phyloP scores from a whole-genome alignment of 2,329 filamentous ascomycete species.

The Biscogniauxia sp. region DNA sequence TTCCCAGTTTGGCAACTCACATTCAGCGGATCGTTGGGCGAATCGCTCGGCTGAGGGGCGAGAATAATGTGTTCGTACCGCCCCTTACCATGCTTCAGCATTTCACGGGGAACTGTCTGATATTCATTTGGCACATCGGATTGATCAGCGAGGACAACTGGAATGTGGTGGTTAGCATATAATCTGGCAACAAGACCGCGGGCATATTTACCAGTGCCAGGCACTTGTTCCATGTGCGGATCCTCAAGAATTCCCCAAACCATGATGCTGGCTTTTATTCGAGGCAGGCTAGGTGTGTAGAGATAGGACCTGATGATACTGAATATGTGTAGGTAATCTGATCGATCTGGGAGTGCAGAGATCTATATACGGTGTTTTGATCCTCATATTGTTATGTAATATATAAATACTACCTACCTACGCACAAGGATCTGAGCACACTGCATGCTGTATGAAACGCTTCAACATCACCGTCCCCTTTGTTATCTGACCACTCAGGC shows the following conservation, averaged over 20 bases:
- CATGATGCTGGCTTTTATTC: constrained; percentile 30
- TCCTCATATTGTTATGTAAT: constrained; percentile 13
- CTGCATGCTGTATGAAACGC: neutral
- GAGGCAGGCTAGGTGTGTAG: neutral
- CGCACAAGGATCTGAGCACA: neutral
- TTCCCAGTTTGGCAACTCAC: constrained; percentile 26
- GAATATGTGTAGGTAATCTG: neutral
- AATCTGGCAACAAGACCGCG: neutral
- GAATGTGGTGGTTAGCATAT: constrained; percentile 13
- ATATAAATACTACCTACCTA: constrained; percentile 8
- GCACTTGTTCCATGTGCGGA: constrained; percentile 43
- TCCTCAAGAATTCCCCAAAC: constrained; percentile 48
- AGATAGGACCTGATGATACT: neutral
- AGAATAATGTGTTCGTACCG: constrained; percentile 36
- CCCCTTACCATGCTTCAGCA: constrained; percentile 39
- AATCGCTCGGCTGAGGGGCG: constrained; percentile 45
- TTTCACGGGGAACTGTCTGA: constrained; percentile 38
- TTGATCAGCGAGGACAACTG: constrained; percentile 46
- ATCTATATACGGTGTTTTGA: constrained; percentile 1
- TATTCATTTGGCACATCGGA: constrained; percentile 46
- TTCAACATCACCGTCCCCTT: neutral
- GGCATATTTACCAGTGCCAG: constrained; percentile 39
- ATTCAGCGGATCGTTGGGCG: constrained; percentile 49
- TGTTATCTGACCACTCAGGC: no score
- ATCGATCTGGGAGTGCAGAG: neutral